phyloP scores from a whole-genome alignment of 2,329 filamentous ascomycete genomes.

The Lecanosticta acicola region DNA sequence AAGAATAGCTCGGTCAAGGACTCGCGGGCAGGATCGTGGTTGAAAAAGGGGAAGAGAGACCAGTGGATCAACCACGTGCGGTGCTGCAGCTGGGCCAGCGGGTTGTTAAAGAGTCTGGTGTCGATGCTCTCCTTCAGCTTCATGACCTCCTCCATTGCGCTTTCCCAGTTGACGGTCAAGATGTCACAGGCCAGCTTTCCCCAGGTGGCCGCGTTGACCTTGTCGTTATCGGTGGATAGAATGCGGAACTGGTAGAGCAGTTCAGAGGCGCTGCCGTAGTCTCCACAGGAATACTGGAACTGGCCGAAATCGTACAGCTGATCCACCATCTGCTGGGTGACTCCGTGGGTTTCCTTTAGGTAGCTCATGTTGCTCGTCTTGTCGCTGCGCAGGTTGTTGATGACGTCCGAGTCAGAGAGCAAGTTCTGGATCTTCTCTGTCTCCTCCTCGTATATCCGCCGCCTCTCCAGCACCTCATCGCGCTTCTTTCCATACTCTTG shows the following conservation, averaged over 20 bases:
- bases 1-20: constrained; percentile 93
- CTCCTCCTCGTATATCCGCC: constrained; percentile 79
- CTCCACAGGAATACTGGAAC: constrained; percentile 96
- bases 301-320: constrained; percentile 92
- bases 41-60: constrained; percentile 98
- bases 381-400: constrained; percentile 85
- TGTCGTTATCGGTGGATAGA: constrained; percentile 96
- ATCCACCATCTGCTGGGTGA: constrained; percentile 93
- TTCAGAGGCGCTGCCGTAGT: constrained; percentile 84
- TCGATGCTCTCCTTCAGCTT: constrained; percentile 92
- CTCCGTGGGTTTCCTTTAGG: constrained; percentile 91
- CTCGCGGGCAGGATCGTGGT: constrained; percentile 87
- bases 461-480: constrained; percentile 75
- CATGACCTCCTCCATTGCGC: constrained; percentile 80
- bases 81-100: constrained; percentile 89
- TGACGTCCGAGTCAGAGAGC: constrained; percentile 80
- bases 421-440: constrained; percentile 84
- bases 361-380: constrained; percentile 99
- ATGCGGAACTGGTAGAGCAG: constrained; percentile 97
- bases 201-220: constrained; percentile 92
- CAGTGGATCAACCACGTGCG: constrained; percentile 98
- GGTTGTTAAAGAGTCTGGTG: constrained; percentile 91
- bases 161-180: constrained; percentile 90
- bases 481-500: constrained; percentile 84
- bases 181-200: constrained; percentile 97